These are phyloP conservation scores for Mitragyna speciosa DNA, from an alignment of 257 asterid genomes.

Conservation along the genomic window DNA sequence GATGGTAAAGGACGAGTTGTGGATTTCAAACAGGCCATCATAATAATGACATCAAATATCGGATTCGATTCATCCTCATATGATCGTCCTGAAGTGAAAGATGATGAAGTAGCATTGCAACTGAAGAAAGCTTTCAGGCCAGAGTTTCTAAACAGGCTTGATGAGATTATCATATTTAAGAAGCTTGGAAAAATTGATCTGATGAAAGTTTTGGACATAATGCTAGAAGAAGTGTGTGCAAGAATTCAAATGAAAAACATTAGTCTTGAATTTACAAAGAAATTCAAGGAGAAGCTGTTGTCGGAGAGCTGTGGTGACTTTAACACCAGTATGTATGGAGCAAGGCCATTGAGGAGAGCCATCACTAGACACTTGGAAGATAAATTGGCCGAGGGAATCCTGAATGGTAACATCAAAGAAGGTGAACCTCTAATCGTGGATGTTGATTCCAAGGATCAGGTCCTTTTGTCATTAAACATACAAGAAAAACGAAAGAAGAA, in stretches of 20 bases:
- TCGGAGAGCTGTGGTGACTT: slow-evolving; percentile 49
- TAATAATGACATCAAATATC: slow-evolving; percentile 82
- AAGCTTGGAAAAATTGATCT: slow-evolving; percentile 70
- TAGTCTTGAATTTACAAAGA: slow-evolving; percentile 59
- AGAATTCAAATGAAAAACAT: slow-evolving; percentile 56
- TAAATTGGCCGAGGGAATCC: slow-evolving; percentile 80
- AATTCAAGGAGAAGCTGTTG: slow-evolving; percentile 66
- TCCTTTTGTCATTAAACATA: not conserved
- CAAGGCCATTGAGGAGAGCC: slow-evolving; percentile 80
- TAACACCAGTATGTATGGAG: slow-evolving; percentile 65
- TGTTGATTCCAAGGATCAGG: slow-evolving; percentile 55
- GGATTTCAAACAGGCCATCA: slow-evolving; percentile 75
- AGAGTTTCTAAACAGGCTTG: slow-evolving; percentile 35
- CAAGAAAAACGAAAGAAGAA: not conserved
- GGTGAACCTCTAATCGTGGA: slow-evolving; percentile 65
- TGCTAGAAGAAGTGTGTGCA: slow-evolving; percentile 66
- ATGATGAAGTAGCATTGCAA: slow-evolving; percentile 56
- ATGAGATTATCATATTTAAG: slow-evolving; percentile 75
- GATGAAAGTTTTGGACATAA: slow-evolving; percentile 73
- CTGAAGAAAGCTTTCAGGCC: slow-evolving; percentile 62
- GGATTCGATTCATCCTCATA: slow-evolving; percentile 62
- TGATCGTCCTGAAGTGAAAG: slow-evolving; percentile 57
- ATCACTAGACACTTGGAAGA: slow-evolving; percentile 81
- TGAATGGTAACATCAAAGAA: slow-evolving; percentile 60
- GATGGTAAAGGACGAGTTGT: slow-evolving; percentile 82